These are phyloP conservation scores for Pulveroboletus sp. DNA, from an alignment of 1,284 basidiomycete species.

Conservation along the genomic window DNA sequence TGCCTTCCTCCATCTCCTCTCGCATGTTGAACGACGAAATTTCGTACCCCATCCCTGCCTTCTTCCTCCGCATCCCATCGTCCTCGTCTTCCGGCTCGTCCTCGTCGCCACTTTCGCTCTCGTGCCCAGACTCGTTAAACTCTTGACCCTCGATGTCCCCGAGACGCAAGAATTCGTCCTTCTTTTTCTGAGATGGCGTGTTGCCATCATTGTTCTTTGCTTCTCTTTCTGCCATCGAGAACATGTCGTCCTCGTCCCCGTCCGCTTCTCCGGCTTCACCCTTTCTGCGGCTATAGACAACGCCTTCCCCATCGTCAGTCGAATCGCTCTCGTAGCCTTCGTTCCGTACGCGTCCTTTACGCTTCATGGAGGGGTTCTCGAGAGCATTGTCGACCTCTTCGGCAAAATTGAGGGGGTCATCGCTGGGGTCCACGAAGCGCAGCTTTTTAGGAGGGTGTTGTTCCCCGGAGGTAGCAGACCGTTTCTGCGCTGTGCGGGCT, in stretches of 20 bases:
- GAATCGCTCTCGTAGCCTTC: constrained; percentile 95
- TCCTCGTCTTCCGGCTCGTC: constrained; percentile 76
- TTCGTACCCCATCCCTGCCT: constrained; percentile 90
- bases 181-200: constrained; percentile 49
- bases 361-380: constrained; percentile 53
- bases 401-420: constrained; percentile 70
- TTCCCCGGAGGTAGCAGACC: constrained; percentile 47
- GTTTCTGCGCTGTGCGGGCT: constrained; percentile 51
- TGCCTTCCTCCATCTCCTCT: constrained; percentile 95
- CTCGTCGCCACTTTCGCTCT: constrained; percentile 45
- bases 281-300: constrained; percentile 73
- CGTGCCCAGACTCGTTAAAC: constrained; percentile 58
- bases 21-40: constrained; percentile 98
- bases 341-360: constrained; percentile 70
- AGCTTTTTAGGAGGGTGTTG: constrained; percentile 59
- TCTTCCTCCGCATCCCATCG: constrained; percentile 67
- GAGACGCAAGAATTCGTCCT: constrained; percentile 75
- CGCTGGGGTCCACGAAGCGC: constrained; percentile 73
- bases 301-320: constrained; percentile 88
- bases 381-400: constrained; percentile 71
- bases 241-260: constrained; percentile 87
- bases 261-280: constrained; percentile 40
- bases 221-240: constrained; percentile 62
- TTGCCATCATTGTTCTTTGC: constrained; percentile 38
- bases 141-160: constrained; percentile 97